A percentile compares a stretch with the other conserved stretches of the same genome.
Evolutionary conservation across 805 yeast genomes (phyloP).

Genomic region (Yarrowia keelungensis): DNA sequence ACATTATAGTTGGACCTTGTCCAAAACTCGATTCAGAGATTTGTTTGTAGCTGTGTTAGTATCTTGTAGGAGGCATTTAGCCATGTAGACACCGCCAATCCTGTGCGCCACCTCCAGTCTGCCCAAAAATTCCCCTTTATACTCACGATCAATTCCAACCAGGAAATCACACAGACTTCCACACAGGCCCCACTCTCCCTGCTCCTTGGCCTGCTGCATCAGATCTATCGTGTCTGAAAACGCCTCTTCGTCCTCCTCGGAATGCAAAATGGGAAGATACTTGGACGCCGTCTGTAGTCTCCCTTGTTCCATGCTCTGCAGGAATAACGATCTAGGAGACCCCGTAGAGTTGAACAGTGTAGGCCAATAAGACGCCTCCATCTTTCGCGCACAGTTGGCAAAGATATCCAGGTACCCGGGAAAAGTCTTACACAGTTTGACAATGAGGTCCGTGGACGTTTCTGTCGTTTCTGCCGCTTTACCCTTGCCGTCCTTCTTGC

Average conservation of each 20-base stretch:
- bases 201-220: constrained; percentile 49
- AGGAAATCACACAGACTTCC: constrained; percentile 52
- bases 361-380: constrained; percentile 64
- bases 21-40: constrained; percentile 30
- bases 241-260: constrained; percentile 46
- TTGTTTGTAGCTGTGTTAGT: constrained; percentile 34
- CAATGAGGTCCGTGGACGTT: constrained; percentile 43
- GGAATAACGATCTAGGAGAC: constrained; percentile 50
- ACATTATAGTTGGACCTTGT: constrained; percentile 37
- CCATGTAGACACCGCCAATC: no score
- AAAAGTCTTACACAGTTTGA: constrained; percentile 48
- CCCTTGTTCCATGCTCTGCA: constrained; percentile 48
- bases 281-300: constrained; percentile 54
- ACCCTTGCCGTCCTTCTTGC: constrained; percentile 16
- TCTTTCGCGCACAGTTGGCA: constrained; percentile 62
- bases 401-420: constrained; percentile 52
- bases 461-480: constrained; percentile 4
- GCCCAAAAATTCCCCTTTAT: not conserved
- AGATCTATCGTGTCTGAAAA: constrained; percentile 47
- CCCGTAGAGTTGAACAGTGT: constrained; percentile 51
- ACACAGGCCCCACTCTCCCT: constrained; percentile 50
- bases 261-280: constrained; percentile 52
- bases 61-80: not conserved
- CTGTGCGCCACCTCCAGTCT: no score
- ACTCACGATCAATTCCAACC: constrained; percentile 50